phyloP scores from a whole-genome alignment of 768 basidiomycete species.

The Termitomyces sp. region DNA sequence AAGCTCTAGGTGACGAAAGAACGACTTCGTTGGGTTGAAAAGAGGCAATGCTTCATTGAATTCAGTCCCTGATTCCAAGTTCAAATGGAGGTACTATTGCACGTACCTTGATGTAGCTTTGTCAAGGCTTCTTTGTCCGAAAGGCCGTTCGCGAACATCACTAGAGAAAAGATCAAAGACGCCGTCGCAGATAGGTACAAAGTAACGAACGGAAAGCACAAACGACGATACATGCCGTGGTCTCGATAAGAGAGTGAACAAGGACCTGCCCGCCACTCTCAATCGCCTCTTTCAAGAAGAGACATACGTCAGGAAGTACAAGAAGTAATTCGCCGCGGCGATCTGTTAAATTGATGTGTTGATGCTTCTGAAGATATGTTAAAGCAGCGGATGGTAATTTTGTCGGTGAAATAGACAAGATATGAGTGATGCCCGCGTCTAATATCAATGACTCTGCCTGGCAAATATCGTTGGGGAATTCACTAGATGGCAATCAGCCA shows the following conservation, averaged over 20 bases:
- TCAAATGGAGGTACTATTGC: conserved; percentile 5
- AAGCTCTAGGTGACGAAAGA: conserved; percentile 44
- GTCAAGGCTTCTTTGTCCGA: conserved; percentile 37
- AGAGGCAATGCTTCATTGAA: conserved; percentile 43
- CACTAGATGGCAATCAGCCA: conserved; percentile 29
- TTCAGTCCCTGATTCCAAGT: neutral
- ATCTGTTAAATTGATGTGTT: conserved; percentile 40
- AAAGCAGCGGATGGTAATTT: conserved; percentile 30
- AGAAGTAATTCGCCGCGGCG: conserved; percentile 40
- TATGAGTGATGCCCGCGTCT: conserved; percentile 51
- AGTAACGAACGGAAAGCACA: conserved; percentile 36
- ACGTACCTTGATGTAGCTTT: conserved; percentile 40
- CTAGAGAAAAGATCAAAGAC: conserved; percentile 23
- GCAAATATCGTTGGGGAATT: conserved; percentile 52
- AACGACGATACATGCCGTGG: conserved; percentile 48
- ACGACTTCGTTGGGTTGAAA: conserved; percentile 46
- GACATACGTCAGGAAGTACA: conserved; percentile 42
- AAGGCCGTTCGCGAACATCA: conserved; percentile 42
- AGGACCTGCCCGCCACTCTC: conserved; percentile 43
- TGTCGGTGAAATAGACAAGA: conserved; percentile 55
- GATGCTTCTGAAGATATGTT: conserved; percentile 33
- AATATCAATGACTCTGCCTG: conserved; percentile 48
- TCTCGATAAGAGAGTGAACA: conserved; percentile 52
- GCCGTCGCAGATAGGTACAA: neutral
- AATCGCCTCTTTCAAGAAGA: conserved; percentile 42